Percentiles rank a stretch among this genome's conserved stretches.
These are phyloP conservation scores for Vitis rotundifolia DNA, from an alignment of 164 flowering plant genomes.

Conservation along the genomic window DNA sequence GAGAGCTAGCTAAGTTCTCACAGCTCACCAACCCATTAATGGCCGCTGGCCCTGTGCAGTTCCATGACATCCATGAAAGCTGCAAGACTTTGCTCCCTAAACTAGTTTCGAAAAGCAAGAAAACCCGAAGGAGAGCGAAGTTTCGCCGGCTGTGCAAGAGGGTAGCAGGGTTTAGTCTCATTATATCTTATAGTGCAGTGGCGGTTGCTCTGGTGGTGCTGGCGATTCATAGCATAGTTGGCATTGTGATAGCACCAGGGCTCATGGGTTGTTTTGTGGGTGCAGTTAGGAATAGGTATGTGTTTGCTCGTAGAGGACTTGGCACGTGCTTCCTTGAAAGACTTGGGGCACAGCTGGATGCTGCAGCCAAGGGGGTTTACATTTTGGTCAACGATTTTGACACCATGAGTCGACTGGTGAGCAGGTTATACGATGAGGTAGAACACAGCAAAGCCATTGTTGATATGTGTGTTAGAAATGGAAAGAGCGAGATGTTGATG, in stretches of 20 bases:
- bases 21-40: slow-evolving; percentile 55
- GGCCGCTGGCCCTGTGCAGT: slow-evolving; percentile 21
- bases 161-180: slow-evolving; percentile 26
- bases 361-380: slow-evolving; percentile 70
- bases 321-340: slow-evolving; percentile 9
- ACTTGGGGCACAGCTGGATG: slow-evolving; percentile 52
- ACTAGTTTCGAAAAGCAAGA: slow-evolving; percentile 33
- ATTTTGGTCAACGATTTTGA: slow-evolving; percentile 67
- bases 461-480: slow-evolving; percentile 48
- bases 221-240: slow-evolving; percentile 54
- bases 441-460: slow-evolving; percentile 58
- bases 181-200: slow-evolving; percentile 37
- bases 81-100: slow-evolving; percentile 31
- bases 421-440: slow-evolving; percentile 58
- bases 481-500: slow-evolving; percentile 44
- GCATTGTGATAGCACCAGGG: slow-evolving; percentile 55
- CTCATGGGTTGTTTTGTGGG: slow-evolving; percentile 17
- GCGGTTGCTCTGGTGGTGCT: slow-evolving; percentile 37
- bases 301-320: not conserved
- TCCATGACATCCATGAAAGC: slow-evolving; percentile 35
- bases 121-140: slow-evolving; percentile 35
- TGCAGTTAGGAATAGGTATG: slow-evolving; percentile 20
- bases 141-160: slow-evolving; percentile 35
- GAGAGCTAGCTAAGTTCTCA: slow-evolving; percentile 44
- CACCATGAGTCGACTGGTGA: slow-evolving; percentile 59